Conservation (phyloP, 208 protist species). For the Acanthamoeba triangularis region DNA sequence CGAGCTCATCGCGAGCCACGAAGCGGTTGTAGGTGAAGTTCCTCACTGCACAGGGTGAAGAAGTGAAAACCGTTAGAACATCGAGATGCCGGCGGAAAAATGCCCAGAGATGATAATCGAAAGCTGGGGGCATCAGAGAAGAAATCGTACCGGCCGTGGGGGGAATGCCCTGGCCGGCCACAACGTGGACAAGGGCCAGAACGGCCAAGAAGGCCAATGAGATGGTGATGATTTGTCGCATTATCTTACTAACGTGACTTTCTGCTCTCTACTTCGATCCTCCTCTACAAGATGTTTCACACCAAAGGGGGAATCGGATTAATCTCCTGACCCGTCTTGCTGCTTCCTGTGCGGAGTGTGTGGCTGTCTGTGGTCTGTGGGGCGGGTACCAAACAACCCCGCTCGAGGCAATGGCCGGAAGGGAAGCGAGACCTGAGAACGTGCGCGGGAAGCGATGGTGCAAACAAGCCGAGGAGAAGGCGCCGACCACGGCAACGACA, state of each 20-base stretch:
- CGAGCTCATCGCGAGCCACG: not conserved
- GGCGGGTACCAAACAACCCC: not conserved
- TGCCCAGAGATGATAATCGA: not conserved
- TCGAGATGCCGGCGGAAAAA: no score
- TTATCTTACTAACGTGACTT: slow-evolving; percentile 30
- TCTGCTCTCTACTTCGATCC: not conserved
- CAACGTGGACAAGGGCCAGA: not conserved
- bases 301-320: not conserved
- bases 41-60: not conserved
- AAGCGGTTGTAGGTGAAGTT: not conserved
- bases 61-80: not conserved
- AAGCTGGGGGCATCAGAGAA: not conserved
- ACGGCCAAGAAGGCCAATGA: not conserved
- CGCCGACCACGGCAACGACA: no score
- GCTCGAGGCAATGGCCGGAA: not conserved
- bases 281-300: not conserved
- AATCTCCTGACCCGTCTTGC: not conserved
- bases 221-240: slow-evolving; percentile 27
- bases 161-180: not conserved
- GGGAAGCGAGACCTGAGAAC: not conserved
- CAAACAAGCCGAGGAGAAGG: not conserved
- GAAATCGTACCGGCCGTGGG: not conserved
- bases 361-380: not conserved
- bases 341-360: not conserved
- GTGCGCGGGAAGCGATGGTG: not conserved